Evolutionary conservation across 768 basidiomycete genomes (phyloP).

Genomic region (Mycena haematopus): DNA sequence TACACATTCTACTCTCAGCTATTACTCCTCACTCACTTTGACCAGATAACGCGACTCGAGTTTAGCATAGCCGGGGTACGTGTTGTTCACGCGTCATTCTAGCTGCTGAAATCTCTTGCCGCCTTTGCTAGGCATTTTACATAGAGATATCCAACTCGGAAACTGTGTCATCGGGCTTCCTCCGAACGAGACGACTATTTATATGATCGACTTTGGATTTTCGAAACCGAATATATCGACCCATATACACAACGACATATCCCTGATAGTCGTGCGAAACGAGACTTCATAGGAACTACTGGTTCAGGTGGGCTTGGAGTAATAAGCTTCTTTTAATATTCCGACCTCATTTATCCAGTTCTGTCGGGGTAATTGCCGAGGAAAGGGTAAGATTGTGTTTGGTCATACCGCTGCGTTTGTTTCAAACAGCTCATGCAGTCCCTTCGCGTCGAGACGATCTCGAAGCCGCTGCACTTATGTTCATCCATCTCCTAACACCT

Average conservation of each 20-base stretch:
- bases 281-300: constrained; percentile 85
- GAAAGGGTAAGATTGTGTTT: constrained; percentile 58
- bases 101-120: neutral
- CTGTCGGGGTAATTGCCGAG: constrained; percentile 77
- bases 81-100: neutral
- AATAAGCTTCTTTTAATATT: neutral
- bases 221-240: constrained; percentile 81
- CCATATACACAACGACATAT: constrained; percentile 70
- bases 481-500: constrained; percentile 81
- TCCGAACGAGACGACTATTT: constrained; percentile 65
- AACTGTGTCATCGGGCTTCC: constrained; percentile 72
- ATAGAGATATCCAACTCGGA: constrained; percentile 82
- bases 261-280: constrained; percentile 67
- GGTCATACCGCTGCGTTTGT: neutral
- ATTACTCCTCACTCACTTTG: constrained; percentile 10
- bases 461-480: constrained; percentile 78
- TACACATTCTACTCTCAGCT: constrained; percentile 41
- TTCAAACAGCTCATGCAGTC: constrained; percentile 48
- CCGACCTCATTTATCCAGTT: constrained; percentile 42
- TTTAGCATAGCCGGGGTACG: constrained; percentile 70
- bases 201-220: constrained; percentile 90
- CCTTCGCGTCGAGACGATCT: constrained; percentile 82
- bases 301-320: constrained; percentile 63
- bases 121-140: constrained; percentile 51
- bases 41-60: constrained; percentile 72